Evolutionary conservation across 306 rosid genomes (phyloP).

Genomic region (Trifolium repens): DNA sequence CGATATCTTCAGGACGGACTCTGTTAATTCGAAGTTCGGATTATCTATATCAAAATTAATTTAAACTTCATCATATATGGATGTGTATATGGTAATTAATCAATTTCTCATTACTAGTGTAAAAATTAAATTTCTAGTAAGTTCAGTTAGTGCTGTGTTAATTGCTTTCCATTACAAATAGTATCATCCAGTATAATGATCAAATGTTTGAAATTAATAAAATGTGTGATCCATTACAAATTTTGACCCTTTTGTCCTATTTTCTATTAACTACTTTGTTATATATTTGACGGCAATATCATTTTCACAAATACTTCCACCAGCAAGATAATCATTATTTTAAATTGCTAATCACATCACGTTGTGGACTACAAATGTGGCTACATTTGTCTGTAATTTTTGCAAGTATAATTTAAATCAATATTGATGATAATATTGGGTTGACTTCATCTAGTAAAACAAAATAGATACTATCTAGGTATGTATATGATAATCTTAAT

Average conservation of each 20-base stretch:
- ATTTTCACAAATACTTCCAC: not conserved
- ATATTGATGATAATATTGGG: not conserved
- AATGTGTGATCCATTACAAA: conserved; percentile 1
- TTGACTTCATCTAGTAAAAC: not conserved
- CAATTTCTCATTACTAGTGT: not conserved
- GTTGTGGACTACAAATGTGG: not conserved
- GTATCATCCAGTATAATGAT: not conserved
- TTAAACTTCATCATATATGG: too few relatives aligned
- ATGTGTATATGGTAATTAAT: not conserved
- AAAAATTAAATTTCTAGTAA: not conserved
- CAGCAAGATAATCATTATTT: not conserved
- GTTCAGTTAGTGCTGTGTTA: not conserved
- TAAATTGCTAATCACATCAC: not conserved
- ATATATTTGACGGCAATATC: not conserved
- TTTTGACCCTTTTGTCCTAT: not conserved
- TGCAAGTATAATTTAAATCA: not conserved
- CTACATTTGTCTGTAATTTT: not conserved
- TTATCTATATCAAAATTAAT: not conserved
- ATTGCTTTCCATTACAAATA: not conserved
- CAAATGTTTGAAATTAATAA: conserved; percentile 3
- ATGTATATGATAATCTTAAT: conserved; percentile 3
- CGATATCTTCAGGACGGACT: not conserved
- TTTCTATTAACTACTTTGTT: too few relatives aligned
- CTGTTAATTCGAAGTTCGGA: not conserved
- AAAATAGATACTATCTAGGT: not conserved